Evolutionary conservation across 2,329 filamentous ascomycete genomes (phyloP).

Genomic region (Aspergillus ibericus): DNA sequence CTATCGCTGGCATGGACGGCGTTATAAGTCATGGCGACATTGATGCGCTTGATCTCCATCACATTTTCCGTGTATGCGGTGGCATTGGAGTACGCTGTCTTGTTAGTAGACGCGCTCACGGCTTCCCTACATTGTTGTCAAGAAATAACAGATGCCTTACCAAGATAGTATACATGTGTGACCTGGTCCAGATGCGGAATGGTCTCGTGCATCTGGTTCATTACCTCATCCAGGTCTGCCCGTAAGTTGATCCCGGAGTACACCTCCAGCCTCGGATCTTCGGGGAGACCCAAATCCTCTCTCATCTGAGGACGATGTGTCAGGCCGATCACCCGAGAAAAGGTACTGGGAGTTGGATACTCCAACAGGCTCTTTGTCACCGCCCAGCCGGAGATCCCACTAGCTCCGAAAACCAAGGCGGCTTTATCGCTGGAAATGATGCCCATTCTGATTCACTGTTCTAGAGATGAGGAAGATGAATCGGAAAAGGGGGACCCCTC

Average conservation of each 20-base stretch:
- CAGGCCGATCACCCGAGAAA: conserved; percentile 27
- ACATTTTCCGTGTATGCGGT: conserved; percentile 40
- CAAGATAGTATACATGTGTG: conserved; percentile 48
- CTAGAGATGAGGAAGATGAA: not conserved
- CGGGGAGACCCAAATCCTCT: conserved; percentile 20
- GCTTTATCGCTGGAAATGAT: conserved; percentile 15
- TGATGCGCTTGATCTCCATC: conserved; percentile 38
- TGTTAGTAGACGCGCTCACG: not conserved
- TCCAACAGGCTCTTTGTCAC: conserved; percentile 23
- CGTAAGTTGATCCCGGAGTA: conserved; percentile 28
- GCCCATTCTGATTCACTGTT: not conserved
- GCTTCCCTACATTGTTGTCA: not conserved
- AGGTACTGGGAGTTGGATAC: conserved; percentile 30
- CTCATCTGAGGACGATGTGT: conserved; percentile 23
- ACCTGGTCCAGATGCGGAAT: conserved; percentile 40
- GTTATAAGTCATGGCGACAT: conserved; percentile 41
- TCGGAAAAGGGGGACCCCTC: not conserved
- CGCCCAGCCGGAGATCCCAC: conserved; percentile 35
- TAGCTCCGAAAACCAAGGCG: conserved; percentile 32
- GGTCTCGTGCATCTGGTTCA: conserved; percentile 34
- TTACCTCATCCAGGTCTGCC: conserved; percentile 30
- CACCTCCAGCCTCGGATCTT: conserved; percentile 18
- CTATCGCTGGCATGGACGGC: conserved; percentile 42
- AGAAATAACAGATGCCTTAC: conserved; percentile 18
- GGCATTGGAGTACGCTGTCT: conserved; percentile 20